phyloP scores from a whole-genome alignment of 192 early-diverging fungal species.

The Coemansia sp. region DNA sequence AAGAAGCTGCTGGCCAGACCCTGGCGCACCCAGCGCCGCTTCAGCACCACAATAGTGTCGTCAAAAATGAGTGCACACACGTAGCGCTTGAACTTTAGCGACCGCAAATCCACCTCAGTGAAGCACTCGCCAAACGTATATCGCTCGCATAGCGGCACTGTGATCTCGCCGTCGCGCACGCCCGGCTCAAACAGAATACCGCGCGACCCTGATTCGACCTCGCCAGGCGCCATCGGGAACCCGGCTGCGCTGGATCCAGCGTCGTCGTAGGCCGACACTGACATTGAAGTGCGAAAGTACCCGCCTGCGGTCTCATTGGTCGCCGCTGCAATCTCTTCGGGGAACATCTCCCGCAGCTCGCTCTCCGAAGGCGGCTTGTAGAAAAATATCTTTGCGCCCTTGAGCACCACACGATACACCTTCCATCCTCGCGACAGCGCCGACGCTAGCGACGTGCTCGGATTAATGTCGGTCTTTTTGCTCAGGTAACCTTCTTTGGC shows the following conservation, averaged over 20 bases:
- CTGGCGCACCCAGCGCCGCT: conserved; percentile 63
- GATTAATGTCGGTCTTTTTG: conserved; percentile 71
- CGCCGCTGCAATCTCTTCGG: conserved; percentile 54
- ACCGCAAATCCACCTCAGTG: conserved; percentile 62
- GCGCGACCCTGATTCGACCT: conserved; percentile 60
- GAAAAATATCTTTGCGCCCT: conserved; percentile 74
- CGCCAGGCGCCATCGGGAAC: conserved; percentile 58
- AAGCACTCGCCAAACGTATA: conserved; percentile 70
- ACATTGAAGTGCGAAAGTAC: conserved; percentile 40
- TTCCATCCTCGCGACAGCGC: conserved; percentile 70
- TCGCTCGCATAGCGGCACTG: conserved; percentile 55
- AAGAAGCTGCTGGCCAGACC: conserved; percentile 56
- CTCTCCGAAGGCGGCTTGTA: conserved; percentile 65
- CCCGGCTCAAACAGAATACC: conserved; percentile 61
- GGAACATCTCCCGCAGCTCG: conserved; percentile 58
- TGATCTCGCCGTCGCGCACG: conserved; percentile 56
- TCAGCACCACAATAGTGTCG: conserved; percentile 65
- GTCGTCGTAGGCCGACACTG: conserved; percentile 25
- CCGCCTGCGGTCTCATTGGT: conserved; percentile 52
- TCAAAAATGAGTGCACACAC: conserved; percentile 67
- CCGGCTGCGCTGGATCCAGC: conserved; percentile 20
- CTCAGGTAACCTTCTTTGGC: conserved; percentile 68
- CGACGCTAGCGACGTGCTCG: conserved; percentile 59
- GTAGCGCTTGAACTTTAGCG: conserved; percentile 64
- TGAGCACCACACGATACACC: conserved; percentile 69